Evolutionary conservation across 202 grass and related monocot genomes (phyloP).

Genomic region (Eragrostis tef): DNA sequence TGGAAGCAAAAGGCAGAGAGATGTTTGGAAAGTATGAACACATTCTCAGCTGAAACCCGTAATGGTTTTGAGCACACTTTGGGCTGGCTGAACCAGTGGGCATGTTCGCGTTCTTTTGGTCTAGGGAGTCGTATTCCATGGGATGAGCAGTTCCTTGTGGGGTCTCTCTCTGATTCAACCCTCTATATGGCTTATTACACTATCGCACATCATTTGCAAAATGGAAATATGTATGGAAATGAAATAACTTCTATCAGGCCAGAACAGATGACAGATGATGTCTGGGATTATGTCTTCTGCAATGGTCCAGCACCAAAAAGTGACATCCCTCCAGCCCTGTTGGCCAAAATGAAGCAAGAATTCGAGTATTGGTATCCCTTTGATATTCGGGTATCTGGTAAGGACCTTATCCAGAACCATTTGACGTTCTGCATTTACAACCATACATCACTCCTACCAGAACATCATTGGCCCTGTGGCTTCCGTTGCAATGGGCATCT

Average conservation of each 20-base stretch:
- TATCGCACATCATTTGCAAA: constrained; percentile 74
- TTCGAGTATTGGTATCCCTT: constrained; percentile 80
- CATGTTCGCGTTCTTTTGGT: constrained; percentile 84
- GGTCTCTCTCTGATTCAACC: constrained; percentile 89
- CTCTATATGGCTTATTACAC: constrained; percentile 93
- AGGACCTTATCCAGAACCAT: constrained; percentile 77
- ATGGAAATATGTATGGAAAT: constrained; percentile 72
- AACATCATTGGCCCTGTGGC: constrained; percentile 67
- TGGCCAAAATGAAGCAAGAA: constrained; percentile 62
- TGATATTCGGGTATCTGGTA: constrained; percentile 73
- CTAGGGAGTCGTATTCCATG: constrained; percentile 83
- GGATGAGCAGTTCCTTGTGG: constrained; percentile 82
- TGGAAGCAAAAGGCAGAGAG: constrained; percentile 61
- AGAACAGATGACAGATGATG: constrained; percentile 66
- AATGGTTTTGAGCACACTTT: constrained; percentile 85
- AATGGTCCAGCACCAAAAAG: constrained; percentile 49
- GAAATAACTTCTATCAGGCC: constrained; percentile 15
- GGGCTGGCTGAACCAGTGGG: constrained; percentile 88
- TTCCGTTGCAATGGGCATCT: constrained; percentile 77
- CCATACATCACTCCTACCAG: constrained; percentile 54
- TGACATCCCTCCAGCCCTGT: constrained; percentile 45
- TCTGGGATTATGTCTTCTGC: constrained; percentile 69
- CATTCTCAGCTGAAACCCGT: constrained; percentile 58
- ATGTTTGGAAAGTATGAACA: constrained; percentile 65
- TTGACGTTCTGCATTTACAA: constrained; percentile 65